Base-by-base conservation (phyloP, 2,329 filamentous ascomycete species). In the Thelonectria olida region DNA sequence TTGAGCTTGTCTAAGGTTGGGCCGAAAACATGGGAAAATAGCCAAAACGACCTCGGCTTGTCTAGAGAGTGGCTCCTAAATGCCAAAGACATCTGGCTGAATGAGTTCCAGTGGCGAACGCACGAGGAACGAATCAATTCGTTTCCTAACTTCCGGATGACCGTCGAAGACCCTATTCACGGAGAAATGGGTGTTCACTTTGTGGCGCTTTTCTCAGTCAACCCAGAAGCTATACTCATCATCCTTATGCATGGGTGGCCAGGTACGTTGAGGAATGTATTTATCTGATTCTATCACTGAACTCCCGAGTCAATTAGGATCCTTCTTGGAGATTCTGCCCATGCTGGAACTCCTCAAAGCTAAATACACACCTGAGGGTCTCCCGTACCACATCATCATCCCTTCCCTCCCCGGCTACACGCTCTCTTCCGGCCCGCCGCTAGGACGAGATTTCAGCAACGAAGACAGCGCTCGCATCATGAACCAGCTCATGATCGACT, bases 351-450 rank as follows among this genome's bases (percentile, higher is more conserved):
- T 83, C 4, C 71, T 88, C 2, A 71, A 71, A 23, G 67, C 76
- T 2, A 82, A 81, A 55, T 87, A 87, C 67, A 79, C 79, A 0
- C 78, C 83, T 0, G 73, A 81, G 0, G 77, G 74, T 1, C 73
- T 88, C n/a, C 85, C 86, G 0, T 88, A 85, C 68, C 85, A 88
- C 65, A 72, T 88, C 42, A 79, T 88, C 38, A 81, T 84, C 0
- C 86, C 86, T 0, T 84, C 81, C 0, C 73, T 88, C 2, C 83
- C 84, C 0, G 86, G 85, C 10, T 88, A 84, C 66, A 77, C 78
- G 0, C 81, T 85, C 61, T 85, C 83, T 0, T 79, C 78, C 1
- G 72, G 77, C 0, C 82, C 84, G 1, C 81, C 85, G 0, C 42
- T 79, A 5, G 76, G 82, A 53, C 75, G 73, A 15, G 73, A 86